Evolutionary conservation across 202 grass and related monocot genomes (phyloP), one percentile per base, ranked within the genome.

Genomic region (Carex arenaria): DNA sequence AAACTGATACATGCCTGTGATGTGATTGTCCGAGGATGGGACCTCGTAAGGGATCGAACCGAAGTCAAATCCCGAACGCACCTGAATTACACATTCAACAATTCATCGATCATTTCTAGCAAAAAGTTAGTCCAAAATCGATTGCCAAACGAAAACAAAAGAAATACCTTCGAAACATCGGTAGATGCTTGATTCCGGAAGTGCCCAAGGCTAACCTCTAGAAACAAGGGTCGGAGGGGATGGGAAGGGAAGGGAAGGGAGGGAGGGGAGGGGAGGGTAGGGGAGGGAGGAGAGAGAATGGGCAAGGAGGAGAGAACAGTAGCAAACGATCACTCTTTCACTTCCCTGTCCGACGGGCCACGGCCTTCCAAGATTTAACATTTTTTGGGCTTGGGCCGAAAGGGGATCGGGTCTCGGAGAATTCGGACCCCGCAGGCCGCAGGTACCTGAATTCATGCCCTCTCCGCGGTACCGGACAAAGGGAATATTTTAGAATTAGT

Each of bases 51-150:
- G 80, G 88, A 70, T 82, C 79, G 89, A 78, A 82, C 87, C 10
- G 84, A 67, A 69, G 76, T 86, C 74, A 99, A 83, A 93, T 94
- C 91, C 82, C 91, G 78, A 82, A 89, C n/a, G 87, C 88, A 94
- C 91, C 96, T 99, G 88, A 77, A 83, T 72, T 69, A 65, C 63
- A 68, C 19, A 53, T 57, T 14, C 23, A 82, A 69, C 65, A 82
- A 82, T 70, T 54, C 45, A 82, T 36, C 26, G 65, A 82, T 82
- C 80, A 70, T 82, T 82, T 68, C 45, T 54, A 23, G 7, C 43
- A 69, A 51, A 54, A 47, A 82, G 3, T 56, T n/a, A 76, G 32
- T 18, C 11, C 38, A 51, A 82, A 34, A 67, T 3, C 40, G 79
- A 82, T 82, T 47, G 30, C 12, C 43, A 67, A 52, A 82, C 4